Evolutionary conservation across 768 basidiomycete genomes (phyloP), one percentile per base, ranked within the genome.

Genomic region (Kwoniella bestiolae): DNA sequence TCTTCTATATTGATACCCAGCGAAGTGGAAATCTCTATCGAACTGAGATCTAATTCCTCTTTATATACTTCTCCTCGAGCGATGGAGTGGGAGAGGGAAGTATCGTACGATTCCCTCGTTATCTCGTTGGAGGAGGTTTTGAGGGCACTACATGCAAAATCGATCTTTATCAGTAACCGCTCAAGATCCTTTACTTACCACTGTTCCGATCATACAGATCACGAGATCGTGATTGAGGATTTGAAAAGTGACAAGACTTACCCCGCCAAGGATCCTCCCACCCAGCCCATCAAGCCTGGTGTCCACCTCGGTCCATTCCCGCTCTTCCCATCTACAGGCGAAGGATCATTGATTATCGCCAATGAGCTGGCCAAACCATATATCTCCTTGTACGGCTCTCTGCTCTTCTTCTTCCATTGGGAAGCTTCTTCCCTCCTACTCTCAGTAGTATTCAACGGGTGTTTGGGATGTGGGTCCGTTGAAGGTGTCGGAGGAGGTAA

Each of bases 221-320:
- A n/a, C n/a, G n/a, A n/a, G n/a, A n/a, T n/a, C n/a, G n/a, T n/a
- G n/a, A n/a, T n/a, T n/a, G n/a, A n/a, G n/a, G n/a, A n/a, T n/a
- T n/a, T n/a, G n/a, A n/a, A n/a, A n/a, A n/a, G n/a, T 11, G 5
- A 23, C 38, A 23, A 6, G 2, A 85, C 88, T 68, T 80, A 93
- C 90, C 94, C 95, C 2, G 94, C 92, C 21, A 98, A 78, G 23
- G 91, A 93, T 0, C 92, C 95, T 3, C 95, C 95, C 11, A 99
- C 88, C 95, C 95, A 99, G 0, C 89, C 85, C 82, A 94, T 84
- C 34, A 88, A 84, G 1, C 88, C 87, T 1, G 93, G 90, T 3
- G 88, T 83, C 82, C 95, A 97, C 0, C 91, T 90, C 0, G 95
- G 94, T 0, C 92, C 93, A 70, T 87, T 90, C 1, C 93, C 94